Evolutionary conservation across 495 filamentous ascomycete species (phyloP).

Genomic region (Hypomontagnella monticulosa): DNA sequence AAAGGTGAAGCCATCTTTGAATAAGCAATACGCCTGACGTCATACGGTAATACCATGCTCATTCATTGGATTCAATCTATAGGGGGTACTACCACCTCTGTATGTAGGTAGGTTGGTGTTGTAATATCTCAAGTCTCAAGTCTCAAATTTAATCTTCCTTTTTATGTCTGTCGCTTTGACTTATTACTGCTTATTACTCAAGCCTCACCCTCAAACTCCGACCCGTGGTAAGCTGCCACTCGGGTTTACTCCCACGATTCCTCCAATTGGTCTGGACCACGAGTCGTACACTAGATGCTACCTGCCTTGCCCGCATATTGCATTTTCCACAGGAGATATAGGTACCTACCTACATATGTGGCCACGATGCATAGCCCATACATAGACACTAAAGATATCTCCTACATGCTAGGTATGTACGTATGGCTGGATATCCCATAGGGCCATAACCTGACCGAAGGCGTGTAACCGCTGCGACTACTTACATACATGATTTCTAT

Average conservation of each 20-base stretch:
- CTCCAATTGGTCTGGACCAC: slow-evolving; percentile 33
- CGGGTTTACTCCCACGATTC: slow-evolving; percentile 12
- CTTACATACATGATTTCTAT: too few species aligned
- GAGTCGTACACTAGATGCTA: slow-evolving; percentile 29
- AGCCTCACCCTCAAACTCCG: slow-evolving; percentile 9
- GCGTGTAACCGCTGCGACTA: neutral
- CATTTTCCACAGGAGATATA: slow-evolving; percentile 4
- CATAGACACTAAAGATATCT: too few species aligned
- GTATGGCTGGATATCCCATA: too few species aligned
- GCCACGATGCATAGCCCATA: neutral
- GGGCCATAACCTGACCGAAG: too few species aligned
- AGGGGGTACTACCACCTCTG: neutral
- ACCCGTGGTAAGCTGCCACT: slow-evolving; percentile 3
- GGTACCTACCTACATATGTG: neutral
- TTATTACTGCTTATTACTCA: neutral
- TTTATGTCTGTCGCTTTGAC: too few species aligned
- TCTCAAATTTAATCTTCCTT: too few species aligned
- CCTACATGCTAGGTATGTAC: too few species aligned
- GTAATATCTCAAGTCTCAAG: neutral
- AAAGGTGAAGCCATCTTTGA: slow-evolving; percentile 7
- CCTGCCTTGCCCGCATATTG: slow-evolving; percentile 33
- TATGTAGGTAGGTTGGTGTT: neutral
- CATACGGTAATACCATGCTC: slow-evolving; percentile 26
- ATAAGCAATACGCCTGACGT: slow-evolving; percentile 28
- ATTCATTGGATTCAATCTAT: too few species aligned